Base-by-base conservation (phyloP, 164 flowering plant genomes). In the Malania oleifera region DNA sequence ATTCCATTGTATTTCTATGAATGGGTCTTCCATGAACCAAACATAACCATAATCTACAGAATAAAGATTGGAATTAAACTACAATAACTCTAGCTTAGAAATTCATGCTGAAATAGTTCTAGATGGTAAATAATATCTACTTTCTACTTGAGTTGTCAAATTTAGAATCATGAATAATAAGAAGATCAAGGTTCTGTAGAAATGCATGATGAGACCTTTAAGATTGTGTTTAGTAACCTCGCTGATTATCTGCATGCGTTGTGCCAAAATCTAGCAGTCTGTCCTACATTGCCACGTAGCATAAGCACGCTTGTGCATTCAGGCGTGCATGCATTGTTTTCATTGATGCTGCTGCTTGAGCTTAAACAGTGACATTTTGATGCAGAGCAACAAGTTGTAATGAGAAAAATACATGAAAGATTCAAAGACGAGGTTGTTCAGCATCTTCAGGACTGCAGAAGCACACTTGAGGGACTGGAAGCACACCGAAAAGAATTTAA, bases 341-440 rank as follows among this genome's bases (percentile, higher is more conserved):
- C 44, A 3, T 40, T 40, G 5, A 1, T 50, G 54, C 20, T 24
- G 27, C 29, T 41, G n/a, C 20, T 53, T 23, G 31, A 22, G 46
- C 39, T 53, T 57, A 54, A 20, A 43, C 52, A 50, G 55, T 51
- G 39, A 60, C 35, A 45, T 46, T 64, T 3, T 62, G 31, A 24
- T 76, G 71, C 86, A 92, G 98, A 82, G 59, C 77, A 86, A 71
- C 82, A 82, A 64, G 81, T 83, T 45, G 75, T 70, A 23, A 69
- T 92, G 69, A 77, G 61, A 61, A 44, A 56, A 40, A 79, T 85
- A 41, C 74, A 78, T 66, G 76, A 70, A 29, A 84, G 75, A 39
- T 87, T 85, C 73, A 89, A 72, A 69, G 81, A 84, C 56, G 91
- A 80, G 53, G 66, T 92, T 18, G 57, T 70, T 60, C 80, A 67